Conservation (phyloP, 768 basidiomycete genomes). For the Leccinum broughii region DNA sequence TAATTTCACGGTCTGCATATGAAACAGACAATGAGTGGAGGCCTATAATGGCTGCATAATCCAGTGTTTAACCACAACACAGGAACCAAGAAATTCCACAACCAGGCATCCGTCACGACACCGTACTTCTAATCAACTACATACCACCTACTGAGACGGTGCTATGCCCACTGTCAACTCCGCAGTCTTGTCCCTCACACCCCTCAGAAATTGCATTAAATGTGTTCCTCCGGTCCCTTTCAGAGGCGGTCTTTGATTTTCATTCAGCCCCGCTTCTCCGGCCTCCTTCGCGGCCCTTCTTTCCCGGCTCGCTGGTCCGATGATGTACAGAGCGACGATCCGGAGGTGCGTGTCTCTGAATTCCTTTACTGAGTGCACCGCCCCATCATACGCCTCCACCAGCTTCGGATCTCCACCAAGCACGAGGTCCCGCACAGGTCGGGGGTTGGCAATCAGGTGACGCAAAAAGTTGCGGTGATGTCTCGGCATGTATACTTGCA, state of each 20-base stretch:
- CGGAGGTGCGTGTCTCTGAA: conserved; percentile 79
- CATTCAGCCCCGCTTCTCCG: conserved; percentile 18
- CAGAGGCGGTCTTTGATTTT: conserved; percentile 30
- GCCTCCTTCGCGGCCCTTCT: conserved; percentile 6
- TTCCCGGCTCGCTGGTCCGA: conserved; percentile 55
- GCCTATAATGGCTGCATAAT: too few relatives aligned
- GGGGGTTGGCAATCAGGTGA: conserved; percentile 60
- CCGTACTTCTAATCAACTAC: too few relatives aligned
- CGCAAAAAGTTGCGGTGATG: conserved; percentile 76
- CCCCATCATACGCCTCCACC: conserved; percentile 59
- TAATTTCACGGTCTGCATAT: too few relatives aligned
- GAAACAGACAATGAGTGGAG: too few relatives aligned
- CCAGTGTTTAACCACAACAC: too few relatives aligned
- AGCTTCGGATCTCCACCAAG: conserved; percentile 31
- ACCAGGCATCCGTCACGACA: too few relatives aligned
- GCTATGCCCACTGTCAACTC: conserved; percentile 36
- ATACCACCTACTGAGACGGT: neutral
- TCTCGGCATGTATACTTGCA: conserved; percentile 83
- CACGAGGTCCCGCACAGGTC: conserved; percentile 62
- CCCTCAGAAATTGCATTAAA: conserved; percentile 73
- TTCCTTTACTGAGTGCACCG: conserved; percentile 63
- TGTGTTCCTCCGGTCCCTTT: conserved; percentile 83
- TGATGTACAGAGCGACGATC: conserved; percentile 73
- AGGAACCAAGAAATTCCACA: too few relatives aligned
- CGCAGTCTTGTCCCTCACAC: conserved; percentile 65